Conservation (phyloP, 2,329 filamentous ascomycete genomes). For the Aspergillus candidus region DNA sequence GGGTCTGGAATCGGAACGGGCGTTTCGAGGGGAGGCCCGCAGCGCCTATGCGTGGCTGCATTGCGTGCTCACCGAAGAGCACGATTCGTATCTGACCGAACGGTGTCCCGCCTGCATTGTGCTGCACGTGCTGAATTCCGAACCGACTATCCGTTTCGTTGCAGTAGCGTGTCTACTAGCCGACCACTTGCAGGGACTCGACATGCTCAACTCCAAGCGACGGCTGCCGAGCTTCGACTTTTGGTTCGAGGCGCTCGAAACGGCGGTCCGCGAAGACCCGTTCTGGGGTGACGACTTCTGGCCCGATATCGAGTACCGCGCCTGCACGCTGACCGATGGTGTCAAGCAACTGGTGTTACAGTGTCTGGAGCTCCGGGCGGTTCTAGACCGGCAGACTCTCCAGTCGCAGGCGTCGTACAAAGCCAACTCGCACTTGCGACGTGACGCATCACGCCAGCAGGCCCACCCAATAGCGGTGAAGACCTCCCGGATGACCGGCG, state of each 20-base stretch:
- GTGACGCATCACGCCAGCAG: slow-evolving; percentile 18
- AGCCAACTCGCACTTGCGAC: slow-evolving; percentile 12
- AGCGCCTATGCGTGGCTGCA: slow-evolving; percentile 55
- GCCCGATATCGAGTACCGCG: slow-evolving; percentile 38
- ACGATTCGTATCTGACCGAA: slow-evolving; percentile 52
- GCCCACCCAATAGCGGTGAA: slow-evolving; percentile 21
- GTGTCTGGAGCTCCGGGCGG: slow-evolving; percentile 32
- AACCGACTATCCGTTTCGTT: slow-evolving; percentile 40
- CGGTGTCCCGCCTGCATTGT: slow-evolving; percentile 49
- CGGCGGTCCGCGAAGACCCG: slow-evolving; percentile 37
- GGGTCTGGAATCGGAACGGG: slow-evolving; percentile 50
- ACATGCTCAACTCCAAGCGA: slow-evolving; percentile 13
- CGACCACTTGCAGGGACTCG: slow-evolving; percentile 25
- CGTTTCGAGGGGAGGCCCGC: slow-evolving; percentile 52
- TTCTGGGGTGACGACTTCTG: slow-evolving; percentile 41
- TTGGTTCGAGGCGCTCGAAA: slow-evolving; percentile 34
- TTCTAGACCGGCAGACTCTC: slow-evolving; percentile 18
- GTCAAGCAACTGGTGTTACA: slow-evolving; percentile 36
- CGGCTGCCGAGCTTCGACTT: slow-evolving; percentile 31
- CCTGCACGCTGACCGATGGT: slow-evolving; percentile 31
- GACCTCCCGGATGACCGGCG: slow-evolving; percentile 26
- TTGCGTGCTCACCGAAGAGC: slow-evolving; percentile 52
- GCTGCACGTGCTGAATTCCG: slow-evolving; percentile 38
- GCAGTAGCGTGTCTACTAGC: slow-evolving; percentile 39
- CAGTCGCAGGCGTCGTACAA: slow-evolving; percentile 15